Conservation (phyloP, 345 rosid genomes). For the Chamaenerion angustifolium region DNA sequence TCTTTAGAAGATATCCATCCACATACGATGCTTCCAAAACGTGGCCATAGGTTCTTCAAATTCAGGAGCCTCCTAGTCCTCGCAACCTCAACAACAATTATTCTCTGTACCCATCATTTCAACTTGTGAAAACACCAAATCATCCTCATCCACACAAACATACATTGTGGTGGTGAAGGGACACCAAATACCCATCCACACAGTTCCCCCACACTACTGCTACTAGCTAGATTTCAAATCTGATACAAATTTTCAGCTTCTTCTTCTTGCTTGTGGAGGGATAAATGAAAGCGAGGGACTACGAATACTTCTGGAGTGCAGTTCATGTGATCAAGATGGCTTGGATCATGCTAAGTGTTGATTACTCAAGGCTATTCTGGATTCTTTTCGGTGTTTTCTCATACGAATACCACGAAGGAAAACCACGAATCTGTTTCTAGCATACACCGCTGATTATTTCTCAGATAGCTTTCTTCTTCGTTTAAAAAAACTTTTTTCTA, state of each 20-base stretch:
- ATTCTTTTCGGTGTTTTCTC: constrained; percentile 60
- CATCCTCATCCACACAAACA: neutral
- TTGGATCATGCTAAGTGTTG: constrained; percentile 56
- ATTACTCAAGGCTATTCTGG: constrained; percentile 70
- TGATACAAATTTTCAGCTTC: no score
- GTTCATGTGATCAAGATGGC: constrained; percentile 41
- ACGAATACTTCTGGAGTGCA: constrained; percentile 20
- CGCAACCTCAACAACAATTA: neutral
- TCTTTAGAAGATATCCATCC: constrained; percentile 10
- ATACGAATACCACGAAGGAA: constrained; percentile 82
- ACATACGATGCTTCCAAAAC: constrained; percentile 47
- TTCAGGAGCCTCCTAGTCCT: constrained; percentile 28
- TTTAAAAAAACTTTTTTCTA: neutral
- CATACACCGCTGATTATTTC: constrained; percentile 4
- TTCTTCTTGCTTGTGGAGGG: neutral
- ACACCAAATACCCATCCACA: no score
- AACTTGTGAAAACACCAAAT: neutral
- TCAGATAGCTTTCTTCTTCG: constrained; percentile 2
- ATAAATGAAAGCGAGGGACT: constrained; percentile 53
- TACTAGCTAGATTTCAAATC: no score
- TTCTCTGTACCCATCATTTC: neutral
- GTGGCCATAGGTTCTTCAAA: constrained; percentile 58
- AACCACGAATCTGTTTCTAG: constrained; percentile 70
- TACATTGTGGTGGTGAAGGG: no score
- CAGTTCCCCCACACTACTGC: neutral